Evolutionary conservation across 176 grass and related monocot species (phyloP).

Genomic region (Oryza nivara): DNA sequence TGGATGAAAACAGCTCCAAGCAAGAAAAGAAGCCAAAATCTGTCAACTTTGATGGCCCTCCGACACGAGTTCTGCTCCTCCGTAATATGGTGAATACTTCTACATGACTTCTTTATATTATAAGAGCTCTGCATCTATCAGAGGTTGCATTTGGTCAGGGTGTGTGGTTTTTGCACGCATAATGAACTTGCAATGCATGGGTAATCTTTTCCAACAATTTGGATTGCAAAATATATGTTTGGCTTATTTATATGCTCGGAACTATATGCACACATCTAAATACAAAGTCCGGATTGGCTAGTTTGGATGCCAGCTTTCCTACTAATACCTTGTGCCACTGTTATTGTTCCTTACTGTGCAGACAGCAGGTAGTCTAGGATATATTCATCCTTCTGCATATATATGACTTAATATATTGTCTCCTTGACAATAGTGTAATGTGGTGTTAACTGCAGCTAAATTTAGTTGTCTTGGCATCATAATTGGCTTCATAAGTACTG

Average conservation of each 20-base stretch:
- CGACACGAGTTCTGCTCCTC: constrained; percentile 83
- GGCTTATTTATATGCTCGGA: not conserved
- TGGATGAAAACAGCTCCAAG: constrained; percentile 71
- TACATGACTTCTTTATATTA: not conserved
- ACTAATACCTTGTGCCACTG: not conserved
- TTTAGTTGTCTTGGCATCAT: not conserved
- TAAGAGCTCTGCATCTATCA: not conserved
- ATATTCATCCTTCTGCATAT: not conserved
- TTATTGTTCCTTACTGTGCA: not conserved
- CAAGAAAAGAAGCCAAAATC: constrained; percentile 73
- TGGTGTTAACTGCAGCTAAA: not conserved
- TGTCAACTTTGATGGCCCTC: constrained; percentile 59
- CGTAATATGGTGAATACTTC: constrained; percentile 74
- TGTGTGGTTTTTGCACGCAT: not conserved
- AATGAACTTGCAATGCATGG: not conserved
- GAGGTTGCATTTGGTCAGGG: not conserved
- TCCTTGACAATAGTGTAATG: not conserved
- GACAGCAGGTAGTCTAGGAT: not conserved
- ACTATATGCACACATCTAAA: not conserved
- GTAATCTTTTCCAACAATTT: not conserved
- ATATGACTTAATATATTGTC: not conserved
- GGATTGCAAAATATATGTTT: not conserved
- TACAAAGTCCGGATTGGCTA: not conserved
- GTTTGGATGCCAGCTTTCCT: not conserved
- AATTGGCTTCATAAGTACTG: not conserved